phyloP scores from a whole-genome alignment of 306 rosid species.

The Geum urbanum region DNA sequence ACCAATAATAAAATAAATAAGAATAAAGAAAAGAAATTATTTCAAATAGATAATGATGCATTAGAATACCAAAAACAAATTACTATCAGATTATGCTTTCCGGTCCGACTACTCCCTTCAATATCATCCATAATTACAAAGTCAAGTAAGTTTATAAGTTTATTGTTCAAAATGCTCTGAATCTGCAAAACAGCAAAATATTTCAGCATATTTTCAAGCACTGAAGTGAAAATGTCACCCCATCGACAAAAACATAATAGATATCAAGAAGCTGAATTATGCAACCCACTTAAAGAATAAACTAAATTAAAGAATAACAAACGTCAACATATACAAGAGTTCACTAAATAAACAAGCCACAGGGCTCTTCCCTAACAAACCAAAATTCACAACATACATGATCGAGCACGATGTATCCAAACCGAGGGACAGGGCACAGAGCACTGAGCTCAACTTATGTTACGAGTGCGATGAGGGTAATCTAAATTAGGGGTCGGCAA shows the following conservation, averaged over 20 bases:
- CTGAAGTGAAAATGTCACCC: background rate
- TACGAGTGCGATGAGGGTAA: background rate
- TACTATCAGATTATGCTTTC: too few relatives aligned
- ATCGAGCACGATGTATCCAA: constrained; percentile 49
- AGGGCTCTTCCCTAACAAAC: too few relatives aligned
- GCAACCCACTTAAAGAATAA: background rate
- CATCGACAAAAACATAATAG: background rate
- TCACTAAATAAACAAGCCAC: too few relatives aligned
- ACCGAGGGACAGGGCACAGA: constrained; percentile 23
- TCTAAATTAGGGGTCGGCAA: too few relatives aligned
- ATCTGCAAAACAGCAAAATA: too few relatives aligned
- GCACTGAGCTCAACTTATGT: background rate
- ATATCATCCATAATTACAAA: too few relatives aligned
- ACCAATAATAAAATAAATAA: too few relatives aligned
- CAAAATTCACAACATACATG: too few relatives aligned
- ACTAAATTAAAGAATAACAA: background rate
- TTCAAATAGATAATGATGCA: too few relatives aligned
- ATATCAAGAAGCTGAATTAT: background rate
- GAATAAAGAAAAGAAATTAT: too few relatives aligned
- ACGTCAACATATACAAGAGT: constrained; percentile 16
- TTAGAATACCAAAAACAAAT: too few relatives aligned
- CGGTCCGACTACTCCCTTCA: too few relatives aligned
- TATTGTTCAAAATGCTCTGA: background rate
- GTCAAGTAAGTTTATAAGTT: background rate
- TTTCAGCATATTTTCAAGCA: background rate